Conservation (phyloP, 2,329 filamentous ascomycete species). For the Colletotrichum sidae region DNA sequence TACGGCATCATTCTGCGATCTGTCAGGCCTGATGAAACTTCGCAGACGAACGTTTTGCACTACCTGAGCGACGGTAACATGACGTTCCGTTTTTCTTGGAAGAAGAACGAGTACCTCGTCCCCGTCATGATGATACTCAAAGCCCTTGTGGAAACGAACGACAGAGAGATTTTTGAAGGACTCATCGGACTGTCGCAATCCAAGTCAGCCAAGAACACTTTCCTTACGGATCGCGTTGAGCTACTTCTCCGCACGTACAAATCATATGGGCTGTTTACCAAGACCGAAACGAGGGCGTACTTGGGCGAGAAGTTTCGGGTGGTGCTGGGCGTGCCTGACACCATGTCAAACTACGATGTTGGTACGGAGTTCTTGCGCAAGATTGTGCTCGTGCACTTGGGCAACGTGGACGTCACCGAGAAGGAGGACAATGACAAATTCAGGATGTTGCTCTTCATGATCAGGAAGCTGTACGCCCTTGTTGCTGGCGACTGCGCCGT, state of each 20-base stretch:
- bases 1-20: slow-evolving; percentile 92
- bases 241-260: slow-evolving; percentile 94
- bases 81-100: slow-evolving; percentile 97
- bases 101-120: slow-evolving; percentile 96
- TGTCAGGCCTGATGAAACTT: slow-evolving; percentile 96
- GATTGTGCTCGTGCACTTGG: slow-evolving; percentile 92
- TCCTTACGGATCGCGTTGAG: slow-evolving; percentile 94
- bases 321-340: slow-evolving; percentile 85
- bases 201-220: slow-evolving; percentile 86
- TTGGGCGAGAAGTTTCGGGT: slow-evolving; percentile 92
- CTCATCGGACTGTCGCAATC: slow-evolving; percentile 83
- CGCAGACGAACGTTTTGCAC: slow-evolving; percentile 96
- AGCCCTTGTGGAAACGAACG: slow-evolving; percentile 94
- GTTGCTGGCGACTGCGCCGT: slow-evolving; percentile 92
- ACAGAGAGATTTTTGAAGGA: slow-evolving; percentile 95
- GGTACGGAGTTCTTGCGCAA: slow-evolving; percentile 91
- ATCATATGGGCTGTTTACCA: slow-evolving; percentile 84
- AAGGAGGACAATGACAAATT: slow-evolving; percentile 93
- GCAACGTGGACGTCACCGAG: slow-evolving; percentile 85
- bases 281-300: slow-evolving; percentile 84
- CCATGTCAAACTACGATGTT: slow-evolving; percentile 87
- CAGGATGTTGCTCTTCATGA: slow-evolving; percentile 94
- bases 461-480: slow-evolving; percentile 91
- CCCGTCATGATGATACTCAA: slow-evolving; percentile 98
- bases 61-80: slow-evolving; percentile 96